A percentile compares a stretch with the other conserved stretches of the same genome.
These are phyloP conservation scores for Neonectria coccinea DNA, from an alignment of 2,329 filamentous ascomycete genomes.

Conservation along the genomic window DNA sequence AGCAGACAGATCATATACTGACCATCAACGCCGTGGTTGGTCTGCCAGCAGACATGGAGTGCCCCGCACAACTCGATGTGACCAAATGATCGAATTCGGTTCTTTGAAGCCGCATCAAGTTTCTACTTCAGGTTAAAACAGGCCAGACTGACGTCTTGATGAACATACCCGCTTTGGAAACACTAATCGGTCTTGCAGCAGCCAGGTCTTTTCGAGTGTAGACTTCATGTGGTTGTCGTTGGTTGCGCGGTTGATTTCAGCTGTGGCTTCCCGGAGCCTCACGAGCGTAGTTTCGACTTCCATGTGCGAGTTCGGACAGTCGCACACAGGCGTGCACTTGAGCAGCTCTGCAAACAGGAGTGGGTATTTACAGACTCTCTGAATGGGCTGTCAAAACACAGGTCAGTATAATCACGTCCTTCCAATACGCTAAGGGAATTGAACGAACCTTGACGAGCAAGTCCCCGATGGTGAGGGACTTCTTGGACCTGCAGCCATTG, in stretches of 20 bases:
- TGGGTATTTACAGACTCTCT: conserved; percentile 91
- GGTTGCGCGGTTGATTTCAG: conserved; percentile 86
- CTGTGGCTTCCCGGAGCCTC: conserved; percentile 78
- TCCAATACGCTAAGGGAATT: background rate
- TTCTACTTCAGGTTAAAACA: conserved; percentile 49
- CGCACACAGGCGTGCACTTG: conserved; percentile 83
- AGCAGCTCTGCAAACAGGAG: conserved; percentile 86
- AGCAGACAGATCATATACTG: conserved; percentile 87
- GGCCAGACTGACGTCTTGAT: background rate
- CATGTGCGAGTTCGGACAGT: conserved; percentile 86
- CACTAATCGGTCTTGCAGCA: conserved; percentile 82
- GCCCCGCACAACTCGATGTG: conserved; percentile 85
- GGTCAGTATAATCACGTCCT: conserved; percentile 11
- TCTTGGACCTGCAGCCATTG: conserved; percentile 72
- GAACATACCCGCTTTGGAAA: conserved; percentile 76
- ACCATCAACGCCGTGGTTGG: conserved; percentile 73
- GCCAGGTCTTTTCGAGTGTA: conserved; percentile 83
- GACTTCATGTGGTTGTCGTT: conserved; percentile 77
- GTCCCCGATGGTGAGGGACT: conserved; percentile 85
- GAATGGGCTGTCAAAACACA: conserved; percentile 76
- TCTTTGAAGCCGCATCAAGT: conserved; percentile 65
- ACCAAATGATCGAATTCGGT: conserved; percentile 82
- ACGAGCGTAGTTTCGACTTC: conserved; percentile 81
- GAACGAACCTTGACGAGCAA: conserved; percentile 83
- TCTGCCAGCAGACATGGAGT: conserved; percentile 86